These are phyloP conservation scores for Verticillium tricorpus DNA, from an alignment of 2,329 filamentous ascomycete genomes.

Conservation along the genomic window DNA sequence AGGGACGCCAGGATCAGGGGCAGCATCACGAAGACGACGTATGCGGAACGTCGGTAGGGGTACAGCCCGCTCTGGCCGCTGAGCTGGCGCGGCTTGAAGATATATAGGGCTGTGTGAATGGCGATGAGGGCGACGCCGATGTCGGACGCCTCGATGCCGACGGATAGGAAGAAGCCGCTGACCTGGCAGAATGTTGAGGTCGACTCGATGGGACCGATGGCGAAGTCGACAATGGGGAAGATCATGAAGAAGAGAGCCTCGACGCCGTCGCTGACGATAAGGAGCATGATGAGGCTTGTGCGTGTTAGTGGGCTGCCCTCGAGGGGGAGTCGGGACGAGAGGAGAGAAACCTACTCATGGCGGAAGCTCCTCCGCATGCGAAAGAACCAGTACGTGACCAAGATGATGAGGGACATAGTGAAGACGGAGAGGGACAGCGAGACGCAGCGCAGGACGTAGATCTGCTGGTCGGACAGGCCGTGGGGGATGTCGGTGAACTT, in stretches of 20 bases:
- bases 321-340: not conserved
- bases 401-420: constrained; percentile 51
- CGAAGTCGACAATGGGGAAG: constrained; percentile 56
- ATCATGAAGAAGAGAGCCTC: constrained; percentile 66
- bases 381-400: constrained; percentile 67
- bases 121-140: constrained; percentile 69
- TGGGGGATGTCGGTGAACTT: not conserved
- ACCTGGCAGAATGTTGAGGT: constrained; percentile 59
- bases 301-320: not conserved
- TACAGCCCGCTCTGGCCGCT: constrained; percentile 61
- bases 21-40: constrained; percentile 49
- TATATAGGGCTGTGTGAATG: constrained; percentile 66
- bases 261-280: constrained; percentile 68
- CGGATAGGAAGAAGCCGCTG: constrained; percentile 62
- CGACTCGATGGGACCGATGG: constrained; percentile 43
- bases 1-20: constrained; percentile 58
- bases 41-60: constrained; percentile 58
- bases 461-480: constrained; percentile 1
- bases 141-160: constrained; percentile 67
- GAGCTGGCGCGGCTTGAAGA: constrained; percentile 51
- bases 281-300: constrained; percentile 64
- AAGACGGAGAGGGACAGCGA: constrained; percentile 39
- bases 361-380: constrained; percentile 71
- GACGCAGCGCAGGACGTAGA: constrained; percentile 11
- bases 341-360: constrained; percentile 53